Evolutionary conservation across 2,329 filamentous ascomycete species (phyloP), one percentile per base, ranked within the genome.

Genomic region (Purpureocillium takamizusanense): DNA sequence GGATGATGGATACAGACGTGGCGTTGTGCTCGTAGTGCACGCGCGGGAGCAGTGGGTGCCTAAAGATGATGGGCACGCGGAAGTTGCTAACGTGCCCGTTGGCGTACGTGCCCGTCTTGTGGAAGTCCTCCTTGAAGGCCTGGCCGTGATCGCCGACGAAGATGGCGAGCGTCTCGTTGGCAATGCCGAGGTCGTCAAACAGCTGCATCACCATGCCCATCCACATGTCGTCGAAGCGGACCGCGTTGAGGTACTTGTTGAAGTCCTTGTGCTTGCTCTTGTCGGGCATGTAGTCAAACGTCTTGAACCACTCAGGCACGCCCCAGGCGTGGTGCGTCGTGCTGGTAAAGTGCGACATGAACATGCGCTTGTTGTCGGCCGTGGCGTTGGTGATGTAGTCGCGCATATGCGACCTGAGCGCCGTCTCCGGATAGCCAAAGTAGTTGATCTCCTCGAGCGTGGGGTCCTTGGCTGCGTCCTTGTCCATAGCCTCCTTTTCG

Each of bases 131-230:
- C 1, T 52, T 49, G 28, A 61, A 47, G 0, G 56, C 57, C n/a
- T 54, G 48, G 2, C 56, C 57, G n/a, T 61, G 57, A n/a, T 61
- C 57, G 2, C 57, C 57, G 7, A 57, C 54, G 9, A 56, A 52
- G 3, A 61, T 44, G 8, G 59, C 45, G 12, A 61, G 31, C 1
- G 57, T 61, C 35, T 60, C 54, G 29, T 60, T 53, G 3, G 57
- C 52, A 3, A 58, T 47, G 4, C 54, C 54, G 23, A 54, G 46
- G 15, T 59, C 48, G 4, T 61, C 54, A 1, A 60, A 39, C 1
- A 60, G 33, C 4, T 53, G 40, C 39, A 61, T 49, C 21, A 61
- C 42, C 34, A 51, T 45, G 3, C 50, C 51, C 34, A 61, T 40
- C 55, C 57, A 61, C 3, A 39, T 42, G 31, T 60, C 57, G 37